Percentiles rank a stretch among this genome's conserved stretches.
Evolutionary conservation across 768 basidiomycete genomes (phyloP).

Genomic region (Thelephora ganbajun): DNA sequence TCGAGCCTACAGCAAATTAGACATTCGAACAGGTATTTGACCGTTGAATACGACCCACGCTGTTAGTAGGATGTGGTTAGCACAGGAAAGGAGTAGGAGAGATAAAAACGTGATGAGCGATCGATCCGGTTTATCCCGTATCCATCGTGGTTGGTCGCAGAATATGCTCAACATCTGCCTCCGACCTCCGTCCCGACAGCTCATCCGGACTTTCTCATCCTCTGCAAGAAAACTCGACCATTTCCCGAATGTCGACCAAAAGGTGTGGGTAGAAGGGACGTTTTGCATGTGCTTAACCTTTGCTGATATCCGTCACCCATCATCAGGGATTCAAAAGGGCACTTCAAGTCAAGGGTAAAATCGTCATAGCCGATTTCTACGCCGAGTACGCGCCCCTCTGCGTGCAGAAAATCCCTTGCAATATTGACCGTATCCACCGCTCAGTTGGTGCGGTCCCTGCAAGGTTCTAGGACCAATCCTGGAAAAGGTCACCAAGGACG

Average conservation of each 20-base stretch:
- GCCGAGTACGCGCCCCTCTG: slow-evolving; percentile 44
- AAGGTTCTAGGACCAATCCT: slow-evolving; percentile 58
- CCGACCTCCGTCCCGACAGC: neutral
- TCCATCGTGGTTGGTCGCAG: neutral
- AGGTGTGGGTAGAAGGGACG: slow-evolving; percentile 27
- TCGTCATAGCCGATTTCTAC: slow-evolving; percentile 68
- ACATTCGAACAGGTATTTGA: neutral
- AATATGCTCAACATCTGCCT: neutral
- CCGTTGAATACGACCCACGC: neutral
- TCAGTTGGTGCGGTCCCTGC: slow-evolving; percentile 74
- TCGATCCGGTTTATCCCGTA: neutral
- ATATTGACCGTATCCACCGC: slow-evolving; percentile 3
- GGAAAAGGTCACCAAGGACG: slow-evolving; percentile 37
- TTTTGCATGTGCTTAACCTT: neutral
- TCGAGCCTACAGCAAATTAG: slow-evolving; percentile 1
- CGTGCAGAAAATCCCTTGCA: neutral
- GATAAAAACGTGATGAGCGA: neutral
- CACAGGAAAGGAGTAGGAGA: neutral
- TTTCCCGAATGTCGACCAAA: slow-evolving; percentile 29
- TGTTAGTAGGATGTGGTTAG: neutral
- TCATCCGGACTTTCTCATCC: slow-evolving; percentile 23
- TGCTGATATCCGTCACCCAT: neutral
- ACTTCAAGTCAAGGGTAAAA: slow-evolving; percentile 26
- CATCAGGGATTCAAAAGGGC: slow-evolving; percentile 22
- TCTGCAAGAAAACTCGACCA: slow-evolving; percentile 25